Base-by-base conservation (phyloP, 2,329 filamentous ascomycete species). In the Madurella fahalii region DNA sequence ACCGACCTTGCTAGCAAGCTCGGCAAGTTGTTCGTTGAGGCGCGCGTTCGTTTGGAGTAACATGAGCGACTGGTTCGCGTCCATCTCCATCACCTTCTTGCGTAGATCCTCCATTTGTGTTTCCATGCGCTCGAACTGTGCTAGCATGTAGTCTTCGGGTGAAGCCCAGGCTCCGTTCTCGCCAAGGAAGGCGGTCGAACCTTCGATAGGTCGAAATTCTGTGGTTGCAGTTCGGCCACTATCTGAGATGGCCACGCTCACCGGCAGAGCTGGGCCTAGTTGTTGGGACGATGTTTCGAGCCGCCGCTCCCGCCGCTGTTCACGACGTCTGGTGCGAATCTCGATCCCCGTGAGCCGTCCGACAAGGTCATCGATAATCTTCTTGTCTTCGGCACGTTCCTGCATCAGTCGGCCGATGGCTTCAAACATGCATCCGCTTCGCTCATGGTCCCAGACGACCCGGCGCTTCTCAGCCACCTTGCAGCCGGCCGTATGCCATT, bases 1-100 rank as follows among this genome's bases (percentile, higher is more conserved):
- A 48, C 80, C 80, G 56, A 82, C 71, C 59, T 77, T 82, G 68
- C 77, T 82, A 42, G 77, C 73, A 41, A 83, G 71, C 65, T 85
- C 82, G 4, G 78, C 76, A n/a, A 85, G 75, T 66, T 84, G 80
- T 55, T 85, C 81, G 53, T 82, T 81, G 57, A 85, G 77, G 8
- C 79, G 81, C 63, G 83, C 75, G 5, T 81, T 78, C 65, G 85
- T 80, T 61, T 83, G 84, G 63, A 85, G 74, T 9, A 83, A 74
- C 74, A 81, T 78, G 68, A 83, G 78, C 32, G 77, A 81, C 63
- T 84, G 81, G 47, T 80, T 77, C 3, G 78, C 79, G 63, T 85
- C 82, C 47, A 83, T 73, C 54, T 84, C 81, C 17, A 77, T 79
- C 39, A 85, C 63, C 41, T 77, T 77, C 52, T 81, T 77, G 48